Conservation (phyloP, 2,329 filamentous ascomycete species). For the Penicillium fuscoglaucum region DNA sequence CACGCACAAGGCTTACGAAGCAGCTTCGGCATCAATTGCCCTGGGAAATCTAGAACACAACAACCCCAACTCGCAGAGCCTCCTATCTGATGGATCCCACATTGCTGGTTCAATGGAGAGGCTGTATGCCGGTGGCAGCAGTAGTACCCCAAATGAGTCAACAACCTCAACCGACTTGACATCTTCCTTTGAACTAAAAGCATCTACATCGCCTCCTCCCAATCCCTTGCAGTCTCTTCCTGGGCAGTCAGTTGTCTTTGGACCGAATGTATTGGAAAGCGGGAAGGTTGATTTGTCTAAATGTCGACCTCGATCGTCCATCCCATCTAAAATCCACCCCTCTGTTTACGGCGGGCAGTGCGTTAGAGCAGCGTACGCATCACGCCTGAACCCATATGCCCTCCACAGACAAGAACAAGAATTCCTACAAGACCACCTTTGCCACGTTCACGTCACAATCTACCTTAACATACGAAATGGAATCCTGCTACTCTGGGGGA, state of each 20-base stretch:
- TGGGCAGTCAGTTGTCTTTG: constrained; percentile 17
- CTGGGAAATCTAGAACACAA: not conserved
- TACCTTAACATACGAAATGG: constrained; percentile 97
- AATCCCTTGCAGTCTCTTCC: constrained; percentile 17
- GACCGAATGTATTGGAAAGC: constrained; percentile 26
- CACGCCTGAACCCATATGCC: constrained; percentile 83
- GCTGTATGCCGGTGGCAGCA: constrained; percentile 19
- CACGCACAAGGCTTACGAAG: constrained; percentile 10
- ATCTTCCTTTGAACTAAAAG: constrained; percentile 26
- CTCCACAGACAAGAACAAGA: constrained; percentile 82
- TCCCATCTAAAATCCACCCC: constrained; percentile 71
- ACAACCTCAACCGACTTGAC: constrained; percentile 29
- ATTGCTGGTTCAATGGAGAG: constrained; percentile 4
- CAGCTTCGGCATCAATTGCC: constrained; percentile 5
- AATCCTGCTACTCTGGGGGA: constrained; percentile 84
- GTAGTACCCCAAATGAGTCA: constrained; percentile 30
- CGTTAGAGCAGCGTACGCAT: constrained; percentile 83
- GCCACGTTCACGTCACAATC: constrained; percentile 83
- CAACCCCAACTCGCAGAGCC: not conserved
- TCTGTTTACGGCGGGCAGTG: constrained; percentile 88
- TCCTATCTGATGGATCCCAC: constrained; percentile 5
- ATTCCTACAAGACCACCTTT: constrained; percentile 77
- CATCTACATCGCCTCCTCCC: constrained; percentile 30
- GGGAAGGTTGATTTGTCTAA: constrained; percentile 43
- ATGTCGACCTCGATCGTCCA: constrained; percentile 75